phyloP scores from a whole-genome alignment of 768 basidiomycete species.

The Amanita fuliginea region DNA sequence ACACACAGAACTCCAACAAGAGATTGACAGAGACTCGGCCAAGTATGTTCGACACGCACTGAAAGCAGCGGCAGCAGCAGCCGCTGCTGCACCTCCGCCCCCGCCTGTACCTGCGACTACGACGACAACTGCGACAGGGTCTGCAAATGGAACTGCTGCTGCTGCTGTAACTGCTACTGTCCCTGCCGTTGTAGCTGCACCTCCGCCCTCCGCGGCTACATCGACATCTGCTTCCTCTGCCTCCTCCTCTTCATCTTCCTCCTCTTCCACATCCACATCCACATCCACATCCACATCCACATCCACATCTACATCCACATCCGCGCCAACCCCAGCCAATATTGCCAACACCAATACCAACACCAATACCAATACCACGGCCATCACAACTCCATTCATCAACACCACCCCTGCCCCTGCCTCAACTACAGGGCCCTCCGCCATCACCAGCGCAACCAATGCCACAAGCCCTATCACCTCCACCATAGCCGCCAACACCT shows the following conservation, averaged over 20 bases:
- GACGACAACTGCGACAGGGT: conserved; percentile 25
- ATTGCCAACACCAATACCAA: conserved; percentile 1
- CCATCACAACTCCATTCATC: conserved; percentile 15
- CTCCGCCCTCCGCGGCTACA: no score
- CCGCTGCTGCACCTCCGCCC: background rate
- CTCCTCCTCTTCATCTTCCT: conserved; percentile 1
- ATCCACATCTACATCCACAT: conserved; percentile 15
- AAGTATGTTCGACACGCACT: conserved; percentile 40
- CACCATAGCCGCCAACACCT: no score
- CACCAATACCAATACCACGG: conserved; percentile 19
- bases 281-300: conserved; percentile 13
- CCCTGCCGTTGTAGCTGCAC: no score
- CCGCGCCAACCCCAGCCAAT: background rate
- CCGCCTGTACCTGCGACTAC: conserved; percentile 11
- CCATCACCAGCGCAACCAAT: no score
- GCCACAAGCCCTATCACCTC: no score
- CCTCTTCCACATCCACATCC: conserved; percentile 13
- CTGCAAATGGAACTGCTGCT: background rate
- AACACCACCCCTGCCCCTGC: conserved; percentile 31
- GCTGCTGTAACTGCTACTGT: no score
- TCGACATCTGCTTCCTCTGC: conserved; percentile 6
- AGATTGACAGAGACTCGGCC: conserved; percentile 37
- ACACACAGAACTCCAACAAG: conserved; percentile 32
- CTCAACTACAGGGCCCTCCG: background rate
- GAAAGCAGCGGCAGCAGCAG: conserved; percentile 11